Evolutionary conservation across 2,329 filamentous ascomycete genomes (phyloP).

Genomic region (Colletotrichum nymphaeae): DNA sequence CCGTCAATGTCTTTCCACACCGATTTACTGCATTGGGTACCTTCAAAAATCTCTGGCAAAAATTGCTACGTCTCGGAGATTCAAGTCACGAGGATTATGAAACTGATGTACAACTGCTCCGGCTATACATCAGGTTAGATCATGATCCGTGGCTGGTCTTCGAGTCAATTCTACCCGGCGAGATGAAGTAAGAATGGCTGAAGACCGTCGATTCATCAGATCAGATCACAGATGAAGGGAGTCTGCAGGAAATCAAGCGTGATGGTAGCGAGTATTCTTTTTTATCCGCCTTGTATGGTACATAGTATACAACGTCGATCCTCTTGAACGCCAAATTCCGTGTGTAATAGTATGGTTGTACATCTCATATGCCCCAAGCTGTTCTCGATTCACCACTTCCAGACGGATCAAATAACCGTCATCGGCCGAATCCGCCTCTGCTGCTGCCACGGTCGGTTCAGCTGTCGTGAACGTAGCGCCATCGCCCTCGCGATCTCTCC

Average conservation of each 20-base stretch:
- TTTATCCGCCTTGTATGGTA: constrained; percentile 20
- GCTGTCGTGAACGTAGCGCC: background rate
- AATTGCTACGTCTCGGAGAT: rapidly evolving
- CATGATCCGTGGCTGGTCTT: no score
- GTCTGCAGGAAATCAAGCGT: background rate
- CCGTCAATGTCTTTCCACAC: no score
- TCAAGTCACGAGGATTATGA: no score
- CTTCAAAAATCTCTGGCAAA: no score
- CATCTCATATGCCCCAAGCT: background rate
- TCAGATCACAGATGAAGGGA: background rate
- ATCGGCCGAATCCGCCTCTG: background rate
- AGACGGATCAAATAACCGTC: background rate
- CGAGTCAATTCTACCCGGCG: no score
- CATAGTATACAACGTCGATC: constrained; percentile 30
- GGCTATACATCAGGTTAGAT: no score
- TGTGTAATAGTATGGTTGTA: constrained; percentile 4
- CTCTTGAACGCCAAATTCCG: constrained; percentile 27
- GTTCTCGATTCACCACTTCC: background rate
- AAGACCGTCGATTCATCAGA: background rate
- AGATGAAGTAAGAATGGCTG: background rate
- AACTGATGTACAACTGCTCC: no score
- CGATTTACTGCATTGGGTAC: no score
- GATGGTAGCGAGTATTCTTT: background rate
- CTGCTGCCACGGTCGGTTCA: background rate
- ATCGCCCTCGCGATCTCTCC: background rate